Evolutionary conservation across 306 rosid genomes (phyloP), one percentile per base, ranked within the genome.

Genomic region (Sicyos baderoa): DNA sequence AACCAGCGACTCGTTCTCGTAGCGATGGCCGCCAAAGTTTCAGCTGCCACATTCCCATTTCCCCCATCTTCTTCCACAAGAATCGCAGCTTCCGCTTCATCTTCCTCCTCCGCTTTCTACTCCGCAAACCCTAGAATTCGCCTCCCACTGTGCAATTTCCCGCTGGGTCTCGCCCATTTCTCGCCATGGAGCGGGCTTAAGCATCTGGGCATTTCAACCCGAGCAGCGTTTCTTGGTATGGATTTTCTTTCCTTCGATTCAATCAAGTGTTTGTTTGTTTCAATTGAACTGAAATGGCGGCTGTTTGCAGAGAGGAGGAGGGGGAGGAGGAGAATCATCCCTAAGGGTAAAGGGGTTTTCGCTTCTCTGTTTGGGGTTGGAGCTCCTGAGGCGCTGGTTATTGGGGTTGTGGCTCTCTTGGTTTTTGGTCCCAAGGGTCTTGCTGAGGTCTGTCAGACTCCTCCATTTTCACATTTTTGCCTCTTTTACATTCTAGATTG

Each of bases 401-500:
- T 94, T 81, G 99, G 99, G 65, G 99, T 94, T 7, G 99, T 94
- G 42, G 99, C 99, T 86, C 75, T 94, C 85, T 75, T 90, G 82
- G 97, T 94, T 76, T 94, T 94, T 84, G 97, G 97, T 72, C 99
- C 99, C 54, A 94, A 94, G 69, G 97, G 99, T 68, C 99, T 94
- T 54, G 99, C 99, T 69, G 99, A 94, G 97, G 99, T 94, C 68
- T 82, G 99, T 94, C 68, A 84, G 95, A 79, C 71, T 37, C 44
- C 6, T 37, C 6, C 35, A 44, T 9, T 7, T 3, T 19, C 17
- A 13, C 10, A 45, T 65, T 7, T 45, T 54, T 65, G 35, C 47
- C 42, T 47, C 35, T 23, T 23, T 3, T 14, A 22, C 44, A 15
- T 48, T 67, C 23, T 66, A 22, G 11, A 29, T 18, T 1, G 37